Evolutionary conservation across 78 protist genomes (phyloP), one percentile per base, ranked within the genome.

Genomic region (Dictyostelium citrinum): DNA sequence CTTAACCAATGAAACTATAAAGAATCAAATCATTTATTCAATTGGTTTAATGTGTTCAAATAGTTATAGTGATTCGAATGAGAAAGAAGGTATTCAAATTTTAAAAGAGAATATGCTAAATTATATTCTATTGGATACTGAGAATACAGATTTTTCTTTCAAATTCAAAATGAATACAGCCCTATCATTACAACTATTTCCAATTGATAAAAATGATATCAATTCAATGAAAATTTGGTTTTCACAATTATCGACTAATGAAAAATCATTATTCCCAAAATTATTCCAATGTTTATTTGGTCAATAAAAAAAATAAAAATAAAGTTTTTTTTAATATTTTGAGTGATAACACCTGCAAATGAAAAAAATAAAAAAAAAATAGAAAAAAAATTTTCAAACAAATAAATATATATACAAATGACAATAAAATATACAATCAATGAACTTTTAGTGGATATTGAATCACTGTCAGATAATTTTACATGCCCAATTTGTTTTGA

Each of bases 151-250:
- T 31, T n/a, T 82, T 68, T 24, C 12, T 1, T 39, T 39, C 49
- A 22, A 81, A 1, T 67, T 82, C 27, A 82, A 68, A 67, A 45
- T 82, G 58, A 43, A 39, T 43, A 67, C 67, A 9, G 67, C 78
- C 4, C 39, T 68, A 60, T 33, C 90, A 82, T 67, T 82, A 45
- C 31, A 20, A 17, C 77, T 68, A 35, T 31, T 61, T 12, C 22
- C 45, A n/a, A 12, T 14, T 9, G 35, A 64, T 24, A 27, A 64
- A 22, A 29, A 64, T 64, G 72, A 64, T 24, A 27, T 64, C 27
- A 27, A 64, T 14, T 27, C 72, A 45, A n/a, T 82, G 24, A 39
- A 41, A 22, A 81, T 33, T n/a, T 81, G 86, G 86, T 81, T 60
- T 64, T 39, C 49, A 5, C 33, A 24, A 67, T n/a, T 67, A 27